These are phyloP conservation scores for Trichoderma atrobrunneum DNA, from an alignment of 2,329 filamentous ascomycete genomes.

Conservation along the genomic window DNA sequence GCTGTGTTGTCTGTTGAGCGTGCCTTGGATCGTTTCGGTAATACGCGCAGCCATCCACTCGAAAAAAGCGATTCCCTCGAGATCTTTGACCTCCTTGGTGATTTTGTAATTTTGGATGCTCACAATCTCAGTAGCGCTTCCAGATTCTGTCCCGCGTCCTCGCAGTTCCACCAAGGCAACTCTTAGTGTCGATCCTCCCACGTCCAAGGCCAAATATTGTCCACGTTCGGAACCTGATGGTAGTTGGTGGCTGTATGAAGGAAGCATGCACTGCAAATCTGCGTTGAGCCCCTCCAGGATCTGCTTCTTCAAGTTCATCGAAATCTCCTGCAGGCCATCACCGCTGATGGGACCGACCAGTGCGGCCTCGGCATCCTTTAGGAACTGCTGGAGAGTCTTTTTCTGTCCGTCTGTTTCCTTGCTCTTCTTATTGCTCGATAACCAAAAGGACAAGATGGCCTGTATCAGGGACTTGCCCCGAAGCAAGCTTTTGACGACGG, in stretches of 20 bases:
- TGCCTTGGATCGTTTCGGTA: slow-evolving; percentile 51
- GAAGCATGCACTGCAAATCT: slow-evolving; percentile 60
- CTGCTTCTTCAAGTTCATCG: slow-evolving; percentile 51
- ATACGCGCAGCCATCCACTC: slow-evolving; percentile 66
- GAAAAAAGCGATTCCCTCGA: slow-evolving; percentile 61
- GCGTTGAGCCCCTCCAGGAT: slow-evolving; percentile 51
- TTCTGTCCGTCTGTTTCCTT: slow-evolving; percentile 25
- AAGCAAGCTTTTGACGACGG: slow-evolving; percentile 55
- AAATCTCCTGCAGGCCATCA: slow-evolving; percentile 46
- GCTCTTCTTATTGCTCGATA: slow-evolving; percentile 32
- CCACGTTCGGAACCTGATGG: slow-evolving; percentile 59
- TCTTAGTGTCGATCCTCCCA: slow-evolving; percentile 66
- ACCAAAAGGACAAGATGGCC: slow-evolving; percentile 55
- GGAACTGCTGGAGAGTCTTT: slow-evolving; percentile 48
- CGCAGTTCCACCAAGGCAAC: slow-evolving; percentile 61
- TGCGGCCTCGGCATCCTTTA: slow-evolving; percentile 53
- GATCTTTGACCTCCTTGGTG: slow-evolving; percentile 51
- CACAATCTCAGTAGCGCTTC: slow-evolving; percentile 50
- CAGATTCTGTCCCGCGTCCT: slow-evolving; percentile 40
- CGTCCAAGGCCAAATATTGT: slow-evolving; percentile 61
- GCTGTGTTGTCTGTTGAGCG: slow-evolving; percentile 37
- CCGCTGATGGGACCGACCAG: slow-evolving; percentile 49
- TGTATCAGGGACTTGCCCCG: slow-evolving; percentile 59
- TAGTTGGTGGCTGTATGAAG: slow-evolving; percentile 63
- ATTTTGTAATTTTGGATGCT: slow-evolving; percentile 57